phyloP scores from a whole-genome alignment of 768 basidiomycete genomes.

The Suillus discolor region DNA sequence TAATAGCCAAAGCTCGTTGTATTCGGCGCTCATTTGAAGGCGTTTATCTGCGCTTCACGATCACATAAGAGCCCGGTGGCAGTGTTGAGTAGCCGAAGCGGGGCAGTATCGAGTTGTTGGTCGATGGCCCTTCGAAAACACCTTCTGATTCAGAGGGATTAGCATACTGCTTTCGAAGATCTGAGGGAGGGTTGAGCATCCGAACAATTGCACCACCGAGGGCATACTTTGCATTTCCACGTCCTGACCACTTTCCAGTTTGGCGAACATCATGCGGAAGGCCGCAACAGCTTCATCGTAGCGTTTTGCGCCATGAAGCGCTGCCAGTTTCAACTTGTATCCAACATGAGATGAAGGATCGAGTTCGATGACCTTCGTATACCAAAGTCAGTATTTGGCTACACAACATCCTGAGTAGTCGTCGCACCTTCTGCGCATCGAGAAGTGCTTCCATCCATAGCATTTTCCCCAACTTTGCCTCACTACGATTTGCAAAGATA shows the following conservation, averaged over 20 bases:
- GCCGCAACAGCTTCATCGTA: neutral
- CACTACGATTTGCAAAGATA: neutral
- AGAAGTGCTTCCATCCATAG: neutral
- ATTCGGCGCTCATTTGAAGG: neutral
- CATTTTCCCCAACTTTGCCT: neutral
- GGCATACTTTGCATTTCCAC: neutral
- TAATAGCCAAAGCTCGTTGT: neutral
- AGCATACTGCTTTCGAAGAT: neutral
- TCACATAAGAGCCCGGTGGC: neutral
- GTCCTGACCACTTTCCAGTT: neutral
- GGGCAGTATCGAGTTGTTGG: neutral
- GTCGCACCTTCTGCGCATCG: neutral
- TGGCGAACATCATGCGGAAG: neutral
- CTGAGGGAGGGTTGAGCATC: neutral
- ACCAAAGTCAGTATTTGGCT: neutral
- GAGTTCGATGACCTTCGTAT: neutral
- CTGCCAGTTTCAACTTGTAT: neutral
- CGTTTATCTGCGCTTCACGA: neutral
- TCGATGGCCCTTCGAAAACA: neutral
- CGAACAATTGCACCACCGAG: neutral
- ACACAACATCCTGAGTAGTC: neutral
- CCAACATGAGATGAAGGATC: neutral
- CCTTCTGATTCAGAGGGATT: neutral
- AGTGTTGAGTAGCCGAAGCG: neutral
- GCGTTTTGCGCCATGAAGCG: neutral